phyloP scores from a whole-genome alignment of 345 rosid species.

The Cardamine occulta region DNA sequence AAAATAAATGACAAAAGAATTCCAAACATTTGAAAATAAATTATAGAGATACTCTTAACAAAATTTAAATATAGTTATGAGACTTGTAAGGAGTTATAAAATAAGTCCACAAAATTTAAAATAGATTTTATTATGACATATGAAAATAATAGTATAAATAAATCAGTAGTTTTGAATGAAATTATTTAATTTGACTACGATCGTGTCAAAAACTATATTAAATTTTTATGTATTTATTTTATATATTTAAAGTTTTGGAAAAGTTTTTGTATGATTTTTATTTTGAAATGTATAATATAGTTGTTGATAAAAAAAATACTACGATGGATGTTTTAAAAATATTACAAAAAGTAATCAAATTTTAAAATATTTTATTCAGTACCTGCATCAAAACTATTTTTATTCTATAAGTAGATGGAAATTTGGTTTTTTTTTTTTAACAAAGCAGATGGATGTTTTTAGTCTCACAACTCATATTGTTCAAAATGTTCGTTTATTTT shows the following conservation, averaged over 20 bases:
- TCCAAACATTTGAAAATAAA: too few relatives aligned
- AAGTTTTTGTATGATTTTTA: not conserved
- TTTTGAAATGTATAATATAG: not conserved
- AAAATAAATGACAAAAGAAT: too few relatives aligned
- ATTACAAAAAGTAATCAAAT: not conserved
- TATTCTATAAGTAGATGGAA: not conserved
- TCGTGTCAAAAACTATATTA: not conserved
- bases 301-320: not conserved
- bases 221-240: not conserved
- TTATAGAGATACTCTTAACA: too few relatives aligned
- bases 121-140: too few relatives aligned
- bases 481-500: conserved; percentile 7
- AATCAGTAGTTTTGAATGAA: too few relatives aligned
- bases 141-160: too few relatives aligned
- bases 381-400: not conserved
- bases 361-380: not conserved
- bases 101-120: too few relatives aligned
- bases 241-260: not conserved
- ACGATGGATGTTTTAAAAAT: too few relatives aligned
- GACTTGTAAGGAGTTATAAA: too few relatives aligned
- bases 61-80: too few relatives aligned
- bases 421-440: not conserved
- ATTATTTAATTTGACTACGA: not conserved
- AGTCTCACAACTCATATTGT: conserved; percentile 7
- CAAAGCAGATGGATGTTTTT: not conserved